Base-by-base conservation (phyloP, 169 alveolate genomes). In the Cyclospora cayetanensis region DNA sequence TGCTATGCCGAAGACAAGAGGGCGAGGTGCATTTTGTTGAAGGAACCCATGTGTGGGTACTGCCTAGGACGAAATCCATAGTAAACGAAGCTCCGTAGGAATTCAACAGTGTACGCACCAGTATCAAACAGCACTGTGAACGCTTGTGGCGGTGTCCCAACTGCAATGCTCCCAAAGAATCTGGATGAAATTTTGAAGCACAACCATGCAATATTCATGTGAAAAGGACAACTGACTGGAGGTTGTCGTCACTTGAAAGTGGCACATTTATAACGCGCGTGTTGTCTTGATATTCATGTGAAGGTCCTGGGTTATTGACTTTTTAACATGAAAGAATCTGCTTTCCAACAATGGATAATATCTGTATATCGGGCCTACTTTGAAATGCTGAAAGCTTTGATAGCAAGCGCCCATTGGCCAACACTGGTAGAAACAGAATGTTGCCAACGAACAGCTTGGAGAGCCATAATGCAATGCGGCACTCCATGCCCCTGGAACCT, bases 21-120 rank as follows among this genome's bases (percentile, higher is more conserved):
- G 53, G 25, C 34, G 65, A 34, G 7, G 42, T 2, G 89, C 89
- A 80, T 70, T 74, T 52, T 31, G 39, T 50, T 34, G 55, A 80
- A 1, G 89, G 89, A 41, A 80, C 89, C 89, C 89, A 80, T 0
- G 89, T 80, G n/a, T 52, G 18, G 39, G 89, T 31, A 53, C 89
- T 80, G 74, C 89, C 89, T 80, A 63, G 22, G 29, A 25, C 37
- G 4, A 52, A 4, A n/a, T n/a, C n/a, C n/a, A 35, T 68, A 68
- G 18, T 4, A 9, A 34, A 18, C 27, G 63, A 18, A 41, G 27
- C n/a, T 43, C 41, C 18, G 46, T 29, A n/a, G 27, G 88, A 34
- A n/a, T 1, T 42, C 72, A 27, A 50, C 18, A 55, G 35, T 34
- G 39, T 74, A 50, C 89, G 41, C 89, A 80, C 89, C 89, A 25